Conservation (phyloP, 495 filamentous ascomycete genomes). For the Penicillium soppii region DNA sequence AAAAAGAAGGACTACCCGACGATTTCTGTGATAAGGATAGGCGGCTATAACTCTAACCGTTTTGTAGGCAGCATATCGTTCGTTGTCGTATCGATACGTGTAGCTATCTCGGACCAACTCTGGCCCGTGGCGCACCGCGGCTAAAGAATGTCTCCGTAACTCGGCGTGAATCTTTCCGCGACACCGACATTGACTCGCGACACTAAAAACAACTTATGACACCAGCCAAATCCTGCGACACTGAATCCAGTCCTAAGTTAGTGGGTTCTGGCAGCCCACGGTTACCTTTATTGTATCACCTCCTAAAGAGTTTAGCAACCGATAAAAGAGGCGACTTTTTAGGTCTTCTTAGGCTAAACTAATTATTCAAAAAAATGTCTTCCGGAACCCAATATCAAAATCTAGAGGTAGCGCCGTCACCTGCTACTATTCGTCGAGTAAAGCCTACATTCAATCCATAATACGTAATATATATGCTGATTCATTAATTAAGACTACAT, state of each 20-base stretch:
- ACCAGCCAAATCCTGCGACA: not conserved
- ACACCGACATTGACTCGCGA: not conserved
- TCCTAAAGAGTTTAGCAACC: not conserved
- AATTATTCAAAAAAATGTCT: not conserved
- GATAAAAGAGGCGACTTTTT: not conserved
- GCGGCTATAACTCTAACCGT: no score
- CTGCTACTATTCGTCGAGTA: slow-evolving; percentile 1
- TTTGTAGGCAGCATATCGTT: no score
- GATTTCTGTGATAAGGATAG: not conserved
- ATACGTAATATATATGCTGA: not conserved
- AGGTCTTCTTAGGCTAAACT: not conserved
- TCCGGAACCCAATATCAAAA: not conserved
- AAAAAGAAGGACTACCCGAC: not conserved
- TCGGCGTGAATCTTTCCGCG: not conserved
- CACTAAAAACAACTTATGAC: not conserved
- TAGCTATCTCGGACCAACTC: no score
- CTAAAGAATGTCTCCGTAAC: no score
- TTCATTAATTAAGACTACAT: not conserved
- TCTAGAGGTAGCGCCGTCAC: not conserved
- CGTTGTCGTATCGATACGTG: no score
- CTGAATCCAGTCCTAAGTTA: not conserved
- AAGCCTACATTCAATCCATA: not conserved
- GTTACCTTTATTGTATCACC: not conserved
- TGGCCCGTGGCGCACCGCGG: no score
- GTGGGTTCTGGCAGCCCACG: not conserved